A percentile compares a stretch with the other conserved stretches of the same genome.
Evolutionary conservation across 495 filamentous ascomycete species (phyloP).

Genomic region (Trichoderma virens): DNA sequence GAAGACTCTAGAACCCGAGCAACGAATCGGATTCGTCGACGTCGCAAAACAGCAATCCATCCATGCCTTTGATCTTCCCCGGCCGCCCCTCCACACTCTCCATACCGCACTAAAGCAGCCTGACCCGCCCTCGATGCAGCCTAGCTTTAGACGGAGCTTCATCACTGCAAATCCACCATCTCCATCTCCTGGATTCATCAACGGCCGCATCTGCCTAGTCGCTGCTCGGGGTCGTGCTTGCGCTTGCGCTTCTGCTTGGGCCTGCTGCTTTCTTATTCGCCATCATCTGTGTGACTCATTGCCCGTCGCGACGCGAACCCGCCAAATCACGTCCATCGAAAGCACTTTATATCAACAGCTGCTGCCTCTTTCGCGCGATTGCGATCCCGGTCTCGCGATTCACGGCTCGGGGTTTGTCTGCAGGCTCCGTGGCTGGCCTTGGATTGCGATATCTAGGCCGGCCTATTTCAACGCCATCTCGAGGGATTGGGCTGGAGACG

Average conservation of each 20-base stretch:
- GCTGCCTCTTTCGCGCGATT: conserved; percentile 6
- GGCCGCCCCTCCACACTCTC: neutral
- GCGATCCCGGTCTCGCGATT: neutral
- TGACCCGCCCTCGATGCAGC: neutral
- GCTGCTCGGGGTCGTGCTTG: neutral
- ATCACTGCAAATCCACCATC: neutral
- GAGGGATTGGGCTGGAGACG: neutral
- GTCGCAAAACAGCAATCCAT: too few species aligned
- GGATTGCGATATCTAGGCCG: neutral
- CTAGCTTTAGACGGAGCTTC: neutral
- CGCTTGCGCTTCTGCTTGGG: too few species aligned
- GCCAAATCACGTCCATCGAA: neutral
- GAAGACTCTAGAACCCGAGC: too few species aligned
- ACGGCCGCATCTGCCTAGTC: conserved; percentile 1
- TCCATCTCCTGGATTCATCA: neutral
- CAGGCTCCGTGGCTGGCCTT: neutral
- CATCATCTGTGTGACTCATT: neutral
- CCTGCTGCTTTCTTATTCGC: neutral
- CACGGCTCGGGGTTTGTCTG: neutral
- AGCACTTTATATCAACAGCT: neutral
- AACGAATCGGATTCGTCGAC: too few species aligned
- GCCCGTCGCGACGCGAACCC: neutral
- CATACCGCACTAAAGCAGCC: neutral
- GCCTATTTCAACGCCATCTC: neutral
- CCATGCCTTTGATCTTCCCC: neutral